These are phyloP conservation scores for Heritiera fomes DNA, from an alignment of 345 rosid species.

Conservation along the genomic window DNA sequence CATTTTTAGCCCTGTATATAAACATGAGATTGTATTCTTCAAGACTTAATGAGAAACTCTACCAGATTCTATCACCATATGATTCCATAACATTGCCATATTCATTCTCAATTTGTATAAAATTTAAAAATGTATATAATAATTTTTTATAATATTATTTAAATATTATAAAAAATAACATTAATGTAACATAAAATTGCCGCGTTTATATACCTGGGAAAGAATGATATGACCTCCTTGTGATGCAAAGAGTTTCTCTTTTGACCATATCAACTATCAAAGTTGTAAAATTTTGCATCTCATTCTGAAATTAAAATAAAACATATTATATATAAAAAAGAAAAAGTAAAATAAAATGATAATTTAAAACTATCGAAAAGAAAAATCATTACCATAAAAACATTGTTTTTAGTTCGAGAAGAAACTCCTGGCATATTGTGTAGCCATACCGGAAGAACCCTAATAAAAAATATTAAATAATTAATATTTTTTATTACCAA, in stretches of 20 bases:
- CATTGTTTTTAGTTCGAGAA: conserved; percentile 50
- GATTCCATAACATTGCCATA: conserved; percentile 35
- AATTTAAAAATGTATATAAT: background rate
- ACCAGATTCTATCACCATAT: too few species aligned
- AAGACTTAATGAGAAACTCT: too few species aligned
- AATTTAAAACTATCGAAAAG: background rate
- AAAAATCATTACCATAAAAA: conserved; percentile 47
- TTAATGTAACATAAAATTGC: too few species aligned
- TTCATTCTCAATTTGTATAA: conserved; percentile 41
- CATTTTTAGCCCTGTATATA: too few species aligned
- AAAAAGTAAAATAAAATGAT: background rate
- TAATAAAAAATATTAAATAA: background rate
- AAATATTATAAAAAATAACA: background rate
- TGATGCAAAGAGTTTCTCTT: conserved; percentile 64
- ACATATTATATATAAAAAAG: too few species aligned
- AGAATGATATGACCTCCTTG: conserved; percentile 83
- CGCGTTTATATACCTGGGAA: conserved; percentile 49
- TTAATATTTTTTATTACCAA: background rate
- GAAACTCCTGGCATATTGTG: conserved; percentile 50
- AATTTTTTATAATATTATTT: too few species aligned
- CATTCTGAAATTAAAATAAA: conserved; percentile 39
- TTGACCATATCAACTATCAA: conserved; percentile 55
- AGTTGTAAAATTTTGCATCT: conserved; percentile 74
- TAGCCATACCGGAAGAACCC: conserved; percentile 72
- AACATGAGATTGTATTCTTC: too few species aligned